A percentile compares a stretch with the other conserved stretches of the same genome.
These are phyloP conservation scores for Rosa chinensis DNA, from an alignment of 306 rosid species.

Conservation along the genomic window DNA sequence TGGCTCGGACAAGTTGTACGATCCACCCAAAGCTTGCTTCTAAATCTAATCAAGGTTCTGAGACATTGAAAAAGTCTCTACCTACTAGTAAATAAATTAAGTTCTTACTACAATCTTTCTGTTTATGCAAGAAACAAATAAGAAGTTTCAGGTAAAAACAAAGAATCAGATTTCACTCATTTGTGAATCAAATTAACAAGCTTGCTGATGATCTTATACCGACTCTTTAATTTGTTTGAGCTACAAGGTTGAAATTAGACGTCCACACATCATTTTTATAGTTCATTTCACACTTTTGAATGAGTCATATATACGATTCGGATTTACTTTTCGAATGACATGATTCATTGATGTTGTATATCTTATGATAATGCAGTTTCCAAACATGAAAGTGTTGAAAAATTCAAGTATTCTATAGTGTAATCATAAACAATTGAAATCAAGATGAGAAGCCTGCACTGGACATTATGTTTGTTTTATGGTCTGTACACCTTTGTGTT, in stretches of 20 bases:
- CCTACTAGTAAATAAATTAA: neutral
- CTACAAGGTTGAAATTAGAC: neutral
- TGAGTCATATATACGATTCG: neutral
- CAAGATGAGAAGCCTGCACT: neutral
- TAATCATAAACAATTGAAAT: slow-evolving; percentile 16
- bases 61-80: neutral
- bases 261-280: neutral
- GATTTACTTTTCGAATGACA: neutral
- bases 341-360: neutral
- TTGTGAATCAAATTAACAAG: neutral
- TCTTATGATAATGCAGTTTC: neutral
- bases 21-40: neutral
- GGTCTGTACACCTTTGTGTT: slow-evolving; percentile 6
- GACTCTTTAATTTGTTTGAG: neutral
- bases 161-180: neutral
- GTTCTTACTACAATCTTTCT: neutral
- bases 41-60: neutral
- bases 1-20: slow-evolving; percentile 19
- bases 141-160: slow-evolving; percentile 6
- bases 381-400: slow-evolving; percentile 11
- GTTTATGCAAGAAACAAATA: neutral
- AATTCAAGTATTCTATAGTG: neutral
- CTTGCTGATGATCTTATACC: neutral
- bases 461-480: neutral
- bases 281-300: neutral